Evolutionary conservation across 768 basidiomycete species (phyloP).

Genomic region (Mycena metata): DNA sequence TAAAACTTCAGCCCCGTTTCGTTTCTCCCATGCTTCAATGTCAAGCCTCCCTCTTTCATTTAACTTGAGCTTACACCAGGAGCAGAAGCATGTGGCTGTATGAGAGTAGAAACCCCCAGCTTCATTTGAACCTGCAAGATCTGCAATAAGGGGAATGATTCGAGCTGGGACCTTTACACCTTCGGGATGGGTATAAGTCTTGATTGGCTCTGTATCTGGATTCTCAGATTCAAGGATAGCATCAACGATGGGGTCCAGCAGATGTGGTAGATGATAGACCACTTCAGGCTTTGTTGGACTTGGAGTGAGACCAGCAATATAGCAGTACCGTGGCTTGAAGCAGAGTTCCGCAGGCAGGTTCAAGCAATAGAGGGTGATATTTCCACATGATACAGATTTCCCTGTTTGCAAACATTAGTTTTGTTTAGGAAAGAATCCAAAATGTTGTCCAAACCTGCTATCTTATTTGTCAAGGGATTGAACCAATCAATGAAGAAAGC

Average conservation of each 20-base stretch:
- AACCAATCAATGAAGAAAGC: slow-evolving; percentile 53
- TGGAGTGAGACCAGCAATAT: background rate
- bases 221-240: background rate
- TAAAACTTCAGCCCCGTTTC: slow-evolving; percentile 23
- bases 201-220: background rate
- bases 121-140: slow-evolving; percentile 29
- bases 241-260: background rate
- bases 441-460: slow-evolving; percentile 41
- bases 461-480: slow-evolving; percentile 51
- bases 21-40: slow-evolving; percentile 19
- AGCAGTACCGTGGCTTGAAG: background rate
- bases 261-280: background rate
- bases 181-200: slow-evolving; percentile 17
- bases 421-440: background rate
- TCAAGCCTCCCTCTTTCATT: slow-evolving; percentile 28
- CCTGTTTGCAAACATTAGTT: slow-evolving; percentile 6
- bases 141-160: slow-evolving; percentile 35
- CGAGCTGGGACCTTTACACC: slow-evolving; percentile 29
- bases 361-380: slow-evolving; percentile 16
- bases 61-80: slow-evolving; percentile 26
- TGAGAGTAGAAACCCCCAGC: slow-evolving; percentile 33
- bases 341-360: background rate
- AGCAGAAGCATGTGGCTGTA: slow-evolving; percentile 35
- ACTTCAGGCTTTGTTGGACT: background rate
- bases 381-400: slow-evolving; percentile 12